Evolutionary conservation across 2,329 filamentous ascomycete genomes (phyloP), one percentile per base, ranked within the genome.

Genomic region (Coniochaeta sp.): DNA sequence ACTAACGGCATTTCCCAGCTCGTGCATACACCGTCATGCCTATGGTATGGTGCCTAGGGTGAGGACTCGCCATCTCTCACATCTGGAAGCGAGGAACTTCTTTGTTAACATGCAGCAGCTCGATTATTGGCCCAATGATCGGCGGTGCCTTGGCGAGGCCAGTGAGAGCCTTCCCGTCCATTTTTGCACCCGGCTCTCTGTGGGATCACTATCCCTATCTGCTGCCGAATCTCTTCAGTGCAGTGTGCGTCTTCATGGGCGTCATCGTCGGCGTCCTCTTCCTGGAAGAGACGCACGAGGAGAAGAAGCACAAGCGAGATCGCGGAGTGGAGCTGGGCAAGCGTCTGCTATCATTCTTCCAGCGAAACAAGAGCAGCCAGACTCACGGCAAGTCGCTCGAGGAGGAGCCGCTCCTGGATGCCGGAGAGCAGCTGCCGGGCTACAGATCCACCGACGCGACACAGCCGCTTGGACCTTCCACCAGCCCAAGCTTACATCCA

Each of bases 1-100:
- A 52, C 44, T 58, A 26, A 60, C 52, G 52, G 57, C 58, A 12
- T 6, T 42, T 24, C 55, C 44, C 54, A 92, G 89, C 93, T 66
- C 90, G 91, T 67, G 95, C 93, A 57, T 99, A 96, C 76, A 91
- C 93, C 14, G 93, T 98, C 66, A 97, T 99, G 92, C 95, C 95
- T 7, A 91, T 96, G 72, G 91, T 98, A 28, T 99, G 95, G 95
- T 97, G 93, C 71, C 82, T 99, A 70, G 95, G 95, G 81, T 91
- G 79, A 76, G 80, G 76, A 22, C 12, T 17, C 32, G n/a, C 24
- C 26, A 22, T 26, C 12, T 34, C 47, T 34, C 9, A 24, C 17
- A 22, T 19, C 30, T 50, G 52, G 9, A 47, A 62, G 62, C 42
- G 22, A 12, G 9, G 42, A 9, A 30, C 12, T 52, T 14, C 24